Evolutionary conservation across 2,329 filamentous ascomycete genomes (phyloP), one percentile per base, ranked within the genome.

Genomic region (Aphanocladium album): DNA sequence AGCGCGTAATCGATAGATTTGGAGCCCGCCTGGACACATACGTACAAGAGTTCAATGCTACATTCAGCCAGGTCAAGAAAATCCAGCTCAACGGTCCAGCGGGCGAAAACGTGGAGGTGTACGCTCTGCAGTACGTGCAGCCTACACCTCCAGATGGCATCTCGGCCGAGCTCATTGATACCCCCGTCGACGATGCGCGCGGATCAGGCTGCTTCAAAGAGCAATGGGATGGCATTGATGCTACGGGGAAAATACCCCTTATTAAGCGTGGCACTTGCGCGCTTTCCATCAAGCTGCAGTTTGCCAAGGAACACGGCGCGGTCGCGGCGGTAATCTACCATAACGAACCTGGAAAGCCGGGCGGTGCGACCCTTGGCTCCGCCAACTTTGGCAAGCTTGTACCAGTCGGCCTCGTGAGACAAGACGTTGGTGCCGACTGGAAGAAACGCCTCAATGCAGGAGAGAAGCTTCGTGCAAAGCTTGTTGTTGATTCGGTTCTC

Each of bases 291-390:
- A 80, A 79, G 68, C 68, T 77, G 39, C 74, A 72, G 65, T 71
- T 78, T 4, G 78, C 78, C 39, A 73, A 69, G 64, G 69, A 70
- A 2, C 69, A 74, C 33, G 77, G 77, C 41, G 78, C 77, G 1
- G 14, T 74, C 5, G 77, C 71, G 41, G 75, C 81, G 1, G 73
- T 89, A 53, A 76, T 89, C 61, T 88, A 85, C 72, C 84, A 89
- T 77, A 85, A 88, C 63, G 76, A 73, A 2, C 73, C 79, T 0
- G 84, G 82, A 1, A 64, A 68, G 11, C 57, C 75, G 3, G 70
- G 78, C 1, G 72, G 75, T 25, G 85, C 83, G 8, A 87, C 84
- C 0, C 76, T 89, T 2, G 78, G 80, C 19, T 74, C 74, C 0
- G 72, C 73, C 64, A 76, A 74, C 66, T 63, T 71, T 30, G 69